Percentiles rank a stretch among this genome's conserved stretches.
These are phyloP conservation scores for Capsella rubella DNA, from an alignment of 441 rosid genomes.

Conservation along the genomic window DNA sequence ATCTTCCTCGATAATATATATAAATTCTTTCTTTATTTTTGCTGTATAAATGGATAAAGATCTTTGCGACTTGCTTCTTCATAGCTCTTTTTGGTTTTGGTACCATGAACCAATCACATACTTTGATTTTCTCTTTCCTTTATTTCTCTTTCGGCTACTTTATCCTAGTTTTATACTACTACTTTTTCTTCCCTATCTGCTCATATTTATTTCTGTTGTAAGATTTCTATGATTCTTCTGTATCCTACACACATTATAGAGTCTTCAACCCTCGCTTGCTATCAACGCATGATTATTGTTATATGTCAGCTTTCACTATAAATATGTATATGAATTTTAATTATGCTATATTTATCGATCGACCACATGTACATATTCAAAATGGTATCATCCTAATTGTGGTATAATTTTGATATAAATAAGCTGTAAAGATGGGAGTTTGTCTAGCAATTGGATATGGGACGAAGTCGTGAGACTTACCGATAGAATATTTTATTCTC, in stretches of 20 bases:
- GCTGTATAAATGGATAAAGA: conserved; percentile 27
- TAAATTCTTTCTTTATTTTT: neutral
- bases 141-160: conserved; percentile 38
- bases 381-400: neutral
- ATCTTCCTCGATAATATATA: conserved; percentile 26
- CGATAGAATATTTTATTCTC: neutral
- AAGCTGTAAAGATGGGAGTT: neutral
- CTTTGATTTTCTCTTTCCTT: neutral
- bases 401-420: neutral
- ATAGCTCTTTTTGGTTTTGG: conserved; percentile 21
- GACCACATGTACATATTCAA: neutral
- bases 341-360: neutral
- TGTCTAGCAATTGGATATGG: neutral
- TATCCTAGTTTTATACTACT: conserved; percentile 22
- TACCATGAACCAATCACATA: conserved; percentile 44
- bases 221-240: conserved; percentile 37
- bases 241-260: conserved; percentile 26
- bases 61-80: conserved; percentile 16
- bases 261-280: conserved; percentile 34
- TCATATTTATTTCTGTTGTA: conserved; percentile 27
- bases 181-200: conserved; percentile 6
- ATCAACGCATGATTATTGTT: conserved; percentile 22
- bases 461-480: conserved; percentile 10
- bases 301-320: neutral
- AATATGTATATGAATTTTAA: neutral